These are phyloP conservation scores for Tricholoma sp. DNA, from an alignment of 768 basidiomycete genomes.

Conservation along the genomic window DNA sequence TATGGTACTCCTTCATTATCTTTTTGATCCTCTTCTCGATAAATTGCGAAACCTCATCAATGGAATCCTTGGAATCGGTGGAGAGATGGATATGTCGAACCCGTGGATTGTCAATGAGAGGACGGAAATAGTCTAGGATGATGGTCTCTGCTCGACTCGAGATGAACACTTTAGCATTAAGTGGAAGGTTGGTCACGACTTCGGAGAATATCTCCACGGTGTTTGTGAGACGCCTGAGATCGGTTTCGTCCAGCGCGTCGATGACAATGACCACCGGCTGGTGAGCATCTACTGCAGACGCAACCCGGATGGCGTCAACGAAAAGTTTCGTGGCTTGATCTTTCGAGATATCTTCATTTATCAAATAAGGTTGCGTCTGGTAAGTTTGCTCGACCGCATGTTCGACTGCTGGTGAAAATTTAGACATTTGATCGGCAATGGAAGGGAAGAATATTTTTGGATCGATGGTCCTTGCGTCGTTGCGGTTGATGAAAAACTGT, in stretches of 20 bases:
- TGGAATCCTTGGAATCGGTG: constrained; percentile 1
- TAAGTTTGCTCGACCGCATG: constrained; percentile 3
- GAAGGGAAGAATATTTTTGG: constrained; percentile 13
- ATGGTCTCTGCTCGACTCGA: constrained; percentile 17
- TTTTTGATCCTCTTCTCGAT: neutral
- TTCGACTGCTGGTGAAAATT: constrained; percentile 3
- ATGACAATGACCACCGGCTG: constrained; percentile 14
- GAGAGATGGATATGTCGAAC: constrained; percentile 12
- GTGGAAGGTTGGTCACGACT: constrained; percentile 1
- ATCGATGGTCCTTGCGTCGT: constrained; percentile 8
- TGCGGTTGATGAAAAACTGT: constrained; percentile 14
- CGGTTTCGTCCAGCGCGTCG: constrained; percentile 15
- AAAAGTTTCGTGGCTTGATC: constrained; percentile 10
- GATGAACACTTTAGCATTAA: constrained; percentile 11
- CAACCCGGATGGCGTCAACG: constrained; percentile 5
- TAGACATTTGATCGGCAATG: constrained; percentile 12
- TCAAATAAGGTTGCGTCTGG: neutral
- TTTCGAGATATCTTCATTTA: constrained; percentile 7
- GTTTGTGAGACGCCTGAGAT: neutral
- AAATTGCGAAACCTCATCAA: constrained; percentile 7
- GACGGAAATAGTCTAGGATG: constrained; percentile 6
- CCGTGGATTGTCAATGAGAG: neutral
- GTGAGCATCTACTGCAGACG: neutral
- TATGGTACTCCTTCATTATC: constrained; percentile 2
- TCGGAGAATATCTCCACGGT: constrained; percentile 8